Evolutionary conservation across 495 filamentous ascomycete genomes (phyloP), one percentile per base, ranked within the genome.

Genomic region (Xylaria bambusicola): DNA sequence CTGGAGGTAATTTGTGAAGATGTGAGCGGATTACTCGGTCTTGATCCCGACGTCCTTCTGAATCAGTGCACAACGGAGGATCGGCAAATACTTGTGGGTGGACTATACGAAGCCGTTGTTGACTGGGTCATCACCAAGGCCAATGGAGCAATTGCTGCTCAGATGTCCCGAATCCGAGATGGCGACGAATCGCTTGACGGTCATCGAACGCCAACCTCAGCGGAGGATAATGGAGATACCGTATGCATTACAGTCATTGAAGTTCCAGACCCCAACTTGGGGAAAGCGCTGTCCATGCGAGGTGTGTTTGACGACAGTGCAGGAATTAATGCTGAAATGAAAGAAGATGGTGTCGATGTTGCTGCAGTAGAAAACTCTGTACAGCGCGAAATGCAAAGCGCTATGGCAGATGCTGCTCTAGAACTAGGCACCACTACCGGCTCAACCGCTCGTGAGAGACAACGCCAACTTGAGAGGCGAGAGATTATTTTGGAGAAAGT

Each of bases 321-420:
- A n/a, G 94, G 94, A 48, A 96, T 98, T 73, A 97, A 98, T 62
- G 84, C 86, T 1, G 94, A 98, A 72, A 98, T 98, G 93, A 94
- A 91, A 69, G 86, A 92, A 58, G 94, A 98, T 64, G 95, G 95
- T 15, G 84, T 98, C 23, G 79, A 87, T 27, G 80, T 93, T 17
- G 77, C 77, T 1, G 46, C 85, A 0, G 84, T 84, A 4, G 89
- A 88, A 7, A 86, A 85, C 52, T 95, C 94, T 0, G 86, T 98
- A 29, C 60, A 91, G 9, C 85, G 86, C 53, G 93, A 96, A 69
- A 94, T 96, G 88, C 83, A 87, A 63, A 84, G 82, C 47, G 91
- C 92, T 1, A 83, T 96, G 17, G 72, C 86, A 1, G 88, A 92
- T 50, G 87, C 86, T 48, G 95, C 88, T 56, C 84, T 88, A 10